Conservation (phyloP, 495 filamentous ascomycete species). For the Aspergillus wentii region DNA sequence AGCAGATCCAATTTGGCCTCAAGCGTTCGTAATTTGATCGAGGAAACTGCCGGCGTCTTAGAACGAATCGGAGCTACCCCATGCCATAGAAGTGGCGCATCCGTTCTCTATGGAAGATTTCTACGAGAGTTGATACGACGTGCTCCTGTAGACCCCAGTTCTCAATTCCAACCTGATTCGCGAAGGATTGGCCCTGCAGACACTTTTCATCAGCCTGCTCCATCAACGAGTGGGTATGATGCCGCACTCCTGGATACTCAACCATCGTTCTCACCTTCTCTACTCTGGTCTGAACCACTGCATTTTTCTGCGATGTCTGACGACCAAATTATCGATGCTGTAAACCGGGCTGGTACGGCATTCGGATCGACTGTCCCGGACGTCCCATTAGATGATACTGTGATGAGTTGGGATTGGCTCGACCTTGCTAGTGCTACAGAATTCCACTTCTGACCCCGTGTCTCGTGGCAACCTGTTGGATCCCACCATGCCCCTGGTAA, state of each 20-base stretch:
- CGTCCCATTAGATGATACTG: slow-evolving; percentile 50
- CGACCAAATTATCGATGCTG: slow-evolving; percentile 57
- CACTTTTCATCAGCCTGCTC: slow-evolving; percentile 11
- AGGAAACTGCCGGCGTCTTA: slow-evolving; percentile 63
- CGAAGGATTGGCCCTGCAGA: slow-evolving; percentile 4
- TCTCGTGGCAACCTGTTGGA: too few relatives aligned
- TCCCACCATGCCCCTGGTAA: too few relatives aligned
- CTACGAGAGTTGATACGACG: slow-evolving; percentile 53
- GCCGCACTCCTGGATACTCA: slow-evolving; percentile 13
- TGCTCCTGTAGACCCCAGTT: slow-evolving; percentile 10
- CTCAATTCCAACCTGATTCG: slow-evolving; percentile 6
- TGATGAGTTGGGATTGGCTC: slow-evolving; percentile 55
- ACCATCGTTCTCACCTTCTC: slow-evolving; percentile 12
- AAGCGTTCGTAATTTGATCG: slow-evolving; percentile 62
- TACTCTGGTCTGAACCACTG: slow-evolving; percentile 48
- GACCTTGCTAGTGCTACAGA: slow-evolving; percentile 50
- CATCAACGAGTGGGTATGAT: slow-evolving; percentile 11
- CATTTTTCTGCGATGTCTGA: slow-evolving; percentile 67
- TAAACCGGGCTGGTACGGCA: slow-evolving; percentile 53
- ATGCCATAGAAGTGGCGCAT: slow-evolving; percentile 58
- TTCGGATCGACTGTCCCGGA: slow-evolving; percentile 50
- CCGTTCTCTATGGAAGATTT: slow-evolving; percentile 57
- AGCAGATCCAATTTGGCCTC: slow-evolving; percentile 55
- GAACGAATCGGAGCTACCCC: slow-evolving; percentile 63
- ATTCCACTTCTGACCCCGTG: slow-evolving; percentile 28